Evolutionary conservation across 768 basidiomycete genomes (phyloP).

Genomic region (Clitopilus hobsonii): DNA sequence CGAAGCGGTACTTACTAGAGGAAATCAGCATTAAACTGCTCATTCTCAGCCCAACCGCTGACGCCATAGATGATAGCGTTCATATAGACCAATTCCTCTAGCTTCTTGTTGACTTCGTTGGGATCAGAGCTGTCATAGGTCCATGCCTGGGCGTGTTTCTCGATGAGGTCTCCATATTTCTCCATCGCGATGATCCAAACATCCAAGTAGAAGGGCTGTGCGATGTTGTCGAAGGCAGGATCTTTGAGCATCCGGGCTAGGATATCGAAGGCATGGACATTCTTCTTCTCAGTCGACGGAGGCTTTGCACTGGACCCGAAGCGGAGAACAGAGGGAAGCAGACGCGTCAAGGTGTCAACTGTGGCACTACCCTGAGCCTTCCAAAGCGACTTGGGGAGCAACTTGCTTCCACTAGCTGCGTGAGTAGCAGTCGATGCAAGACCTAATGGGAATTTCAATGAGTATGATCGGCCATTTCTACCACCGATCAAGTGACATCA

Average conservation of each 20-base stretch:
- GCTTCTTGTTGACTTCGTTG: not conserved
- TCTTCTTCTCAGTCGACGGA: not conserved
- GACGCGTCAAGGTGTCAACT: not conserved
- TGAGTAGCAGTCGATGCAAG: not conserved
- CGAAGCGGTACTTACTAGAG: conserved; percentile 8
- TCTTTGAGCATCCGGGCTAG: not conserved
- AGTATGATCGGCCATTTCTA: not conserved
- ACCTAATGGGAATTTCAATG: not conserved
- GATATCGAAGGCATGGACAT: conserved; percentile 1
- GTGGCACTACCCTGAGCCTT: not conserved
- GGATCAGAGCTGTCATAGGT: not conserved
- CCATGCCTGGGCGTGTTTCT: not conserved
- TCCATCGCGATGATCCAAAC: not conserved
- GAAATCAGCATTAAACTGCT: conserved; percentile 7
- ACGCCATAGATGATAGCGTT: conserved; percentile 1
- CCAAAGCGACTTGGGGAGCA: not conserved
- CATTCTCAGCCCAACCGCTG: not conserved
- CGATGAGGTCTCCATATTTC: not conserved
- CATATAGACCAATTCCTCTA: not conserved
- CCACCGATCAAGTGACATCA: not conserved
- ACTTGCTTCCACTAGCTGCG: not conserved
- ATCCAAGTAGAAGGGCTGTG: not conserved
- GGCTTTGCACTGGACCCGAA: not conserved
- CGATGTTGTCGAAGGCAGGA: not conserved
- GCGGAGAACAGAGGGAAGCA: not conserved